Evolutionary conservation across 768 basidiomycete species (phyloP), one percentile per base, ranked within the genome.

Genomic region (Mrakia frigida): DNA sequence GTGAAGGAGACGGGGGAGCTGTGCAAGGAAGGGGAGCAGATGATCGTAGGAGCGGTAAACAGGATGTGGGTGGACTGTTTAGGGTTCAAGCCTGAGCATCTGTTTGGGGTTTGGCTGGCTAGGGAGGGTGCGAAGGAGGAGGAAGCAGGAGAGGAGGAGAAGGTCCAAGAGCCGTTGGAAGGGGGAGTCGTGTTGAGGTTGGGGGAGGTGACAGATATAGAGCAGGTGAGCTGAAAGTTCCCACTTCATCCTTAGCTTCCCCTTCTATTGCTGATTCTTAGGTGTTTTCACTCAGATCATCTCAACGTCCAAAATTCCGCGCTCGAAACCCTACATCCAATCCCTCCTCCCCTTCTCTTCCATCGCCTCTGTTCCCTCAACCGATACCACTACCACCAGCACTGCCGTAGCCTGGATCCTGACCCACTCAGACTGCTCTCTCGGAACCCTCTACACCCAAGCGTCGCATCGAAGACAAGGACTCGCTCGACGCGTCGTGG

Each of bases 281-380:
- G 33, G 50, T 2, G 52, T 35, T 23, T 2, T 5, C 10, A 16
- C 31, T 25, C 72, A 67, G 73, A 65, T 74, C 43, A 50, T 63
- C 61, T 28, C 43, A 13, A 74, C 73, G 7, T 74, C 73, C 46
- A 63, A 74, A 33, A 50, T 74, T 7, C 43, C 11, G 0, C 73
- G 73, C 31, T 25, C 73, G 0, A 23, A 9, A 28, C 60, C 39
- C 61, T 74, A 74, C 73, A 65, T 74, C 23, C 7, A 14, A 6
- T 50, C 61, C 41, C 41, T 74, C 60, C 35, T 65, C 14, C 73
- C 73, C 16, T 50, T 35, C 73, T 74, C 73, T 10, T 74, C 73
- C 11, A 43, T 43, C 65, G 65, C 37, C 65, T 25, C 65, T 14
- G 21, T 52, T 6, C 46, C 63, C 13, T n/a, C 73, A 7, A 0